These are phyloP conservation scores for Phycomyces nitens DNA, from an alignment of 192 early-diverging fungal species.

Conservation along the genomic window DNA sequence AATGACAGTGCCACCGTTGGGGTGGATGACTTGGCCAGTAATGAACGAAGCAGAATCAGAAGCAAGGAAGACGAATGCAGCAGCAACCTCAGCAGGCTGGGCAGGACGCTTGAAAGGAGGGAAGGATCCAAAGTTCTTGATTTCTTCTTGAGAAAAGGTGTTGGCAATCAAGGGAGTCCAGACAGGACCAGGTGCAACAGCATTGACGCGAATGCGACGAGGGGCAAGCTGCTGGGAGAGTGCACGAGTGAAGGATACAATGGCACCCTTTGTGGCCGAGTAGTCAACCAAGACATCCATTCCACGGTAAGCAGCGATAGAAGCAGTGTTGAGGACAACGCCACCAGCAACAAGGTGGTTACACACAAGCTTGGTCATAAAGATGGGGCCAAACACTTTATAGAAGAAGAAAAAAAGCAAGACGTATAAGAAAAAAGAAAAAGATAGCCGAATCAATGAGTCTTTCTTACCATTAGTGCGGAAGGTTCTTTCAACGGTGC, in stretches of 20 bases:
- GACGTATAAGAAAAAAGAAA: no score
- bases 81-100: constrained; percentile 46
- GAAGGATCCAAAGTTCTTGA: constrained; percentile 41
- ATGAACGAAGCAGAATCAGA: constrained; percentile 42
- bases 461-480: constrained; percentile 30
- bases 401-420: not conserved
- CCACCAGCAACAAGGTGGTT: constrained; percentile 40
- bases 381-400: constrained; percentile 45
- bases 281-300: constrained; percentile 45
- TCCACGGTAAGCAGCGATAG: constrained; percentile 50
- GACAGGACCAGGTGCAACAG: constrained; percentile 52
- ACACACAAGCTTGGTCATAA: constrained; percentile 44
- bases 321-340: constrained; percentile 49
- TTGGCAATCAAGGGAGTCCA: constrained; percentile 50
- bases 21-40: constrained; percentile 42
- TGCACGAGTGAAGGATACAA: constrained; percentile 51
- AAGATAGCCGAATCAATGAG: no score
- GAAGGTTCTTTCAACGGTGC: constrained; percentile 50
- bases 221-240: constrained; percentile 41
- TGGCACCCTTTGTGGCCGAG: constrained; percentile 49
- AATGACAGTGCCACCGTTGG: constrained; percentile 37
- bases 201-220: constrained; percentile 51
- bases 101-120: constrained; percentile 45
- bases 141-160: constrained; percentile 35
- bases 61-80: constrained; percentile 49